phyloP scores from a whole-genome alignment of 2,329 filamentous ascomycete species.

The Talaromyces rugulosus region DNA sequence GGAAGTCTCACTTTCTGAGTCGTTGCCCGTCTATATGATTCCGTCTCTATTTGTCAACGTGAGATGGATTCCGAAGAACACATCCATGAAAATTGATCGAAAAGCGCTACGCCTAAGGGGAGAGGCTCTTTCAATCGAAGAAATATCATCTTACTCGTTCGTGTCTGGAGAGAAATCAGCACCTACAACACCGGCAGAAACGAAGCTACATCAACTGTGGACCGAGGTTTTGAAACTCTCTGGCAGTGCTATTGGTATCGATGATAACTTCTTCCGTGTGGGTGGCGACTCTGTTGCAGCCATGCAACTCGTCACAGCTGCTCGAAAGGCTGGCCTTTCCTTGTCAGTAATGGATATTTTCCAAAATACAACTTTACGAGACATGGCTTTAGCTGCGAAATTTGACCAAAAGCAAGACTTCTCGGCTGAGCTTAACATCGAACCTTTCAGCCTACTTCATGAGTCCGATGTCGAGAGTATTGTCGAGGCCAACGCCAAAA shows the following conservation, averaged over 20 bases:
- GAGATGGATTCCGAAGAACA: background rate
- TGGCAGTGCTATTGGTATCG: constrained; percentile 21
- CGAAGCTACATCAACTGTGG: constrained; percentile 45
- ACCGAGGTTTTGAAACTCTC: constrained; percentile 40
- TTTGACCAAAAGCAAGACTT: background rate
- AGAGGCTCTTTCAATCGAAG: background rate
- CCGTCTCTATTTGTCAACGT: background rate
- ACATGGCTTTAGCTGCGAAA: background rate
- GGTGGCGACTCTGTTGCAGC: constrained; percentile 11
- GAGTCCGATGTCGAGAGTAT: background rate
- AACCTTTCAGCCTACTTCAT: background rate
- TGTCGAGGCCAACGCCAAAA: background rate
- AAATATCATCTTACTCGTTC: background rate
- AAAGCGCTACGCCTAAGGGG: background rate
- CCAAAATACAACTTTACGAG: constrained; percentile 14
- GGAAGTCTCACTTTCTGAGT: constrained; percentile 6
- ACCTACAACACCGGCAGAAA: constrained; percentile 6
- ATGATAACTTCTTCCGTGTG: constrained; percentile 12
- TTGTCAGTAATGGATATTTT: constrained; percentile 45
- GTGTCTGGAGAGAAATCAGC: background rate
- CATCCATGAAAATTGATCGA: constrained; percentile 2
- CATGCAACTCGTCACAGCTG: constrained; percentile 37
- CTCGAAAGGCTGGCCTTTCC: constrained; percentile 30
- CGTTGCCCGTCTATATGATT: constrained; percentile 17
- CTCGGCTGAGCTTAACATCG: background rate